A percentile compares a stretch with the other conserved stretches of the same genome.
Conservation (phyloP, 176 grass and related monocot species). For the Zea luxurians region DNA sequence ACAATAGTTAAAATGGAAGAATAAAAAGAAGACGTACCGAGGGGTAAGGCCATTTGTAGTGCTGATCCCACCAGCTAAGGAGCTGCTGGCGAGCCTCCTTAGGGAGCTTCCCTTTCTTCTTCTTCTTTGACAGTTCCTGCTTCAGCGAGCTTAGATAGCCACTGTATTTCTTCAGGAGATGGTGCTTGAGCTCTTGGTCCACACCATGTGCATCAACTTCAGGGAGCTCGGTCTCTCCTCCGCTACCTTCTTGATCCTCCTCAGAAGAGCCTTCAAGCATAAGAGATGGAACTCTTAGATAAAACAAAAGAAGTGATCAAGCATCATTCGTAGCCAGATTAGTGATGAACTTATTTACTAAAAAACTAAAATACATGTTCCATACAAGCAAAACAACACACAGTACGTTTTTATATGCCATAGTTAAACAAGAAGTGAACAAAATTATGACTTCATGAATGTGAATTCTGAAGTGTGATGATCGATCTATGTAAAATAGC, state of each 20-base stretch:
- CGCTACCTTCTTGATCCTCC: slow-evolving; percentile 91
- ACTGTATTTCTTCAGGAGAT: slow-evolving; percentile 96
- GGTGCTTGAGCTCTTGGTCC: slow-evolving; percentile 90
- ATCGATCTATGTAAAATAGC: background rate
- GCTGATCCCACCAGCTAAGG: slow-evolving; percentile 91
- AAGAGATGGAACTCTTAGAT: slow-evolving; percentile 19
- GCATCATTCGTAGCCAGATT: background rate
- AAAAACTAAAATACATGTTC: background rate
- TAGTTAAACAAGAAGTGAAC: background rate
- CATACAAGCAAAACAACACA: background rate
- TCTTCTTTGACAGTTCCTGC: slow-evolving; percentile 98
- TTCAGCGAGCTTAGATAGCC: slow-evolving; percentile 95
- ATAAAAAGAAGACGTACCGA: slow-evolving; percentile 48
- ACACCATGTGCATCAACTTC: slow-evolving; percentile 80
- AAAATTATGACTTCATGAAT: background rate
- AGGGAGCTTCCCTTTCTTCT: slow-evolving; percentile 97
- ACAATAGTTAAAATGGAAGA: background rate
- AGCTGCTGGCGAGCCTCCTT: slow-evolving; percentile 94
- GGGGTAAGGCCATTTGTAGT: slow-evolving; percentile 99
- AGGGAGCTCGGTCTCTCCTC: slow-evolving; percentile 72
- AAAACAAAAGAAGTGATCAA: background rate
- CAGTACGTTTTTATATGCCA: background rate
- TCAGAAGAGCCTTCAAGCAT: slow-evolving; percentile 74
- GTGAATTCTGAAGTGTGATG: background rate
- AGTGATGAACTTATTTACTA: background rate